Conservation (phyloP, 2,329 filamentous ascomycete species). For the Ilyonectria destructans region DNA sequence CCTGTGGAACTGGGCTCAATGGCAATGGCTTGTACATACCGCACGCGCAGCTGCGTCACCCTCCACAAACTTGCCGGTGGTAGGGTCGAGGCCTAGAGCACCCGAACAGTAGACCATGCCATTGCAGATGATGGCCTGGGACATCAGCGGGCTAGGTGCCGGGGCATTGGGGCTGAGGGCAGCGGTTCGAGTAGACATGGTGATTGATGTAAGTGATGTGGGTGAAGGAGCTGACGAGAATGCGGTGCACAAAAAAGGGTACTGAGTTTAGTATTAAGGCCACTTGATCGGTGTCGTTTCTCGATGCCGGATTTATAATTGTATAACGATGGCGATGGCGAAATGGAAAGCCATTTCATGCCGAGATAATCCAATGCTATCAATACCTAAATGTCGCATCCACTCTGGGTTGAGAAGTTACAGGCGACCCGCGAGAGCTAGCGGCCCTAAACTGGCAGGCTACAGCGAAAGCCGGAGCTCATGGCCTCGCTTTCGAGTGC, state of each 20-base stretch:
- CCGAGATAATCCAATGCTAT: not conserved
- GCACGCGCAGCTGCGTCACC: conserved; percentile 25
- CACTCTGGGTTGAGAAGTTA: not conserved
- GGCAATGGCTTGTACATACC: conserved; percentile 1
- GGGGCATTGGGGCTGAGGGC: conserved; percentile 33
- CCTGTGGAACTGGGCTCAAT: no score
- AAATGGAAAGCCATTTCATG: not conserved
- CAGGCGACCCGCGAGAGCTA: not conserved
- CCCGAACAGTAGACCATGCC: conserved; percentile 36
- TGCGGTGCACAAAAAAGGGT: not conserved
- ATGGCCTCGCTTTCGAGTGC: not conserved
- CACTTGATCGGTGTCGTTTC: not conserved
- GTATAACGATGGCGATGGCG: not conserved
- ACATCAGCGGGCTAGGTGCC: conserved; percentile 33
- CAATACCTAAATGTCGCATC: not conserved
- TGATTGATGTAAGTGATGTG: not conserved
- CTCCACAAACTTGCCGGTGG: conserved; percentile 27
- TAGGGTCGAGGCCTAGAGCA: conserved; percentile 27
- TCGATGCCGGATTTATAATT: conserved; percentile 1
- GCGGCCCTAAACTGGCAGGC: conserved; percentile 8
- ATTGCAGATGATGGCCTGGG: conserved; percentile 38
- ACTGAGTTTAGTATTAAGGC: not conserved
- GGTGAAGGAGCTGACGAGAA: not conserved
- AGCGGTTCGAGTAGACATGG: conserved; percentile 35
- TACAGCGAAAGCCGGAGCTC: not conserved